These are phyloP conservation scores for Elsinoe ampelina DNA, from an alignment of 2,329 filamentous ascomycete species.

Conservation along the genomic window DNA sequence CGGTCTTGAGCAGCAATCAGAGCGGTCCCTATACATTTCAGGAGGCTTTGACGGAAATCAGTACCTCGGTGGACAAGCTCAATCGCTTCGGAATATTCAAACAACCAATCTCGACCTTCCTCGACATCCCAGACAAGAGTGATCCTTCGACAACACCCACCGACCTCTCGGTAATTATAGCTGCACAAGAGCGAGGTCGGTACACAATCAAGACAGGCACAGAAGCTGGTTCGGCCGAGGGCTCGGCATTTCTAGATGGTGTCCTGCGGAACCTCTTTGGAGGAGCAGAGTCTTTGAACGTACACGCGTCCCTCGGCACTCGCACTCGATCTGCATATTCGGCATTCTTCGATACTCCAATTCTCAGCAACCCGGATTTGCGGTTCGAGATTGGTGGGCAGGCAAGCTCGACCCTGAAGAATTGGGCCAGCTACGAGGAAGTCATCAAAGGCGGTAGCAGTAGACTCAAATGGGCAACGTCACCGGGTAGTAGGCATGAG, in stretches of 20 bases:
- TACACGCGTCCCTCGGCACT: conserved; percentile 82
- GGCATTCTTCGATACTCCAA: conserved; percentile 70
- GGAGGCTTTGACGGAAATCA: conserved; percentile 66
- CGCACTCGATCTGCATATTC: conserved; percentile 87
- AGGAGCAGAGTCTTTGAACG: conserved; percentile 77
- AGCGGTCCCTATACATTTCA: conserved; percentile 65
- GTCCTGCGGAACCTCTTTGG: conserved; percentile 89
- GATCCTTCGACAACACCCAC: conserved; percentile 62
- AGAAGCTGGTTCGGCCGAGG: conserved; percentile 86
- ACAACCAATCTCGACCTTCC: conserved; percentile 68
- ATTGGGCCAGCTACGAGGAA: conserved; percentile 92
- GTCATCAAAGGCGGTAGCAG: conserved; percentile 66
- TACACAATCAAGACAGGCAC: conserved; percentile 90
- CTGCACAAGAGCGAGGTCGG: conserved; percentile 67
- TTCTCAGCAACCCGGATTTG: conserved; percentile 75
- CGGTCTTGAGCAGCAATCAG: conserved; percentile 61
- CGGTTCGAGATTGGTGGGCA: conserved; percentile 70
- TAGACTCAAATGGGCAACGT: conserved; percentile 65
- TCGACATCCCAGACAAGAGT: conserved; percentile 63
- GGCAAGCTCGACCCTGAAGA: conserved; percentile 76
- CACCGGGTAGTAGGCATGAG: conserved; percentile 56
- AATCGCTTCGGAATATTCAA: conserved; percentile 82
- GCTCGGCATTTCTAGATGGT: conserved; percentile 81
- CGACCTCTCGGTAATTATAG: conserved; percentile 73
- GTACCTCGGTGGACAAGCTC: conserved; percentile 62